Conservation (phyloP, 164 flowering plant species). For the Umbilicus rupestris region DNA sequence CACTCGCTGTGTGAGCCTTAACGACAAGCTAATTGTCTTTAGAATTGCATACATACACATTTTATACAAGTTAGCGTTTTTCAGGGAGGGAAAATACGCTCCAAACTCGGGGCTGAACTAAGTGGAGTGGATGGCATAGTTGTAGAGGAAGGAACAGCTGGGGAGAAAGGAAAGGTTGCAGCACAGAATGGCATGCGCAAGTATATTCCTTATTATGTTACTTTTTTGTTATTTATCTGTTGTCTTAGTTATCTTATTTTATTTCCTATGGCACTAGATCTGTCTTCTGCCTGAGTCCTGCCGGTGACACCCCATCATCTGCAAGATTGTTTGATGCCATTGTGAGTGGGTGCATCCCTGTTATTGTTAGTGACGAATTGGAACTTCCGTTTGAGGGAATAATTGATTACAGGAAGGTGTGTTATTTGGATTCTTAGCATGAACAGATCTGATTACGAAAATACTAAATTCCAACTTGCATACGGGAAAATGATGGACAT, state of each 20-base stretch:
- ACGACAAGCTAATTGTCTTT: too few relatives aligned
- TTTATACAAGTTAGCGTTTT: not conserved
- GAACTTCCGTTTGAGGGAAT: conserved; percentile 99
- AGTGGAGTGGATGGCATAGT: conserved; percentile 50
- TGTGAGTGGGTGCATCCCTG: conserved; percentile 97
- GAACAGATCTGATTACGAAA: not conserved
- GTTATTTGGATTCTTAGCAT: not conserved
- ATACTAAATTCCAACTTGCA: too few relatives aligned
- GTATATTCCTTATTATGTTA: conserved; percentile 20
- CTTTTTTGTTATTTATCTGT: not conserved
- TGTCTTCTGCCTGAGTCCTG: conserved; percentile 85
- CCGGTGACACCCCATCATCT: conserved; percentile 99
- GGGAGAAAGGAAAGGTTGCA: conserved; percentile 76
- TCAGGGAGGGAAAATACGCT: conserved; percentile 94
- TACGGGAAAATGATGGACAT: not conserved
- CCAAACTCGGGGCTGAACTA: conserved; percentile 70
- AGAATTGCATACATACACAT: not conserved
- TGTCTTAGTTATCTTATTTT: conserved; percentile 6
- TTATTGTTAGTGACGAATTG: conserved; percentile 85
- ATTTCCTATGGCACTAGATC: conserved; percentile 38
- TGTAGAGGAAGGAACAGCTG: conserved; percentile 83
- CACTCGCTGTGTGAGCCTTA: too few relatives aligned
- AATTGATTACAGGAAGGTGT: conserved; percentile 83
- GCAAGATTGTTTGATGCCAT: conserved; percentile 95
- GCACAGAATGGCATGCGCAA: conserved; percentile 94